Base-by-base conservation (phyloP, 768 basidiomycete genomes). In the Lactifluus hygrophoroides region DNA sequence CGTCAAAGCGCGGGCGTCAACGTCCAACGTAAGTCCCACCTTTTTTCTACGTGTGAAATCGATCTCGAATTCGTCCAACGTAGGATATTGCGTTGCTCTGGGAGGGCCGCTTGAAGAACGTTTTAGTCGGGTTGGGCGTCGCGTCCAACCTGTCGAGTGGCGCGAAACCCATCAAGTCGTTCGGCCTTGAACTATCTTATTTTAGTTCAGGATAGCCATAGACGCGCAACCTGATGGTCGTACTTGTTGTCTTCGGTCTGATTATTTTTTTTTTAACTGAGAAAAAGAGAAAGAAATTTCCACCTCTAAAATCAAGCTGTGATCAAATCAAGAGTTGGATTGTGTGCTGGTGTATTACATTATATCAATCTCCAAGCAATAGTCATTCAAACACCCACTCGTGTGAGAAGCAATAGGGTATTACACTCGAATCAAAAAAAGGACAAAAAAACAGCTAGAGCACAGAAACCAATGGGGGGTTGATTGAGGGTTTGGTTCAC, bases 131-230 rank as follows among this genome's bases (percentile, higher is more conserved):
- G 63, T 70, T 95, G 28, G 95, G 95, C 5, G 84, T 96, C 16
- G 80, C 93, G n/a, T 91, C 92, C 3, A 91, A 98, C 69, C 77
- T 98, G 14, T 83, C 89, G 2, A 89, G 83, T 66, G 78, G 90
- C 44, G 80, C 86, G 49, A 90, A 87, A 69, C 94, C 94, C 10
- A 92, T 97, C 61, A 86, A 84, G 69, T 85, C 88, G 11, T 79
- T 97, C 42, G 94, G 94, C 5, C 75, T 97, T n/a, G 94, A 97
- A 69, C 75, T 97, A 42, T 90, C 93, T 37, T 96, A 94, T 70
- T 96, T 94, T 67, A 89, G 88, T 70, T 84, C 88, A 16, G 78
- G 68, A 48, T 73, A 67, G 62, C 45, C n/a, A 19, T 32, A 30
- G 21, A 53, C 5, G 11, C 28, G 21, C n/a, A 19, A 40, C n/a